Evolutionary conservation across 208 protist genomes (phyloP), one percentile per base, ranked within the genome.

Genomic region (Wallacemonas sp.): DNA sequence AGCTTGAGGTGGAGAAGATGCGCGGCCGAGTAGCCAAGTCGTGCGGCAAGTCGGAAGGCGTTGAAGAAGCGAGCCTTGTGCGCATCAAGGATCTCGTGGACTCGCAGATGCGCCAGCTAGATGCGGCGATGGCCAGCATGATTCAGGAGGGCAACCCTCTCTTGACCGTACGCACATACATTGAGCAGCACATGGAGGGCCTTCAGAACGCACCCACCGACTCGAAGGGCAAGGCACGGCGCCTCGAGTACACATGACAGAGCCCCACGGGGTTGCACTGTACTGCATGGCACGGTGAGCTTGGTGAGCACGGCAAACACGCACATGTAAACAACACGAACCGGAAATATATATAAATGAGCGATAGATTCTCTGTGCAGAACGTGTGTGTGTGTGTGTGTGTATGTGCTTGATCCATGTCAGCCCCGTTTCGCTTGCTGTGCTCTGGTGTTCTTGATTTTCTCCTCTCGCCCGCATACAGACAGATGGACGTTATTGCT

Each of bases 1-100:
- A 88, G 34, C 49, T 33, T 9, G 90, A 91, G 62, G 72, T 83
- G 4, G 85, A 92, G 24, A 81, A 78, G 52, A 58, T 95, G 47
- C 77, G 84, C 17, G 78, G 84, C 39, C 61, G 62, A n/a, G 68
- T 95, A 6, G 68, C 69, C n/a, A 72, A 83, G 27, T 70, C 75
- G 5, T 52, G 84, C 5, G 74, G 79, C 4, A 74, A 75, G 55
- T 82, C 81, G 0, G 79, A 89, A 21, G 69, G 72, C 14, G 74
- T 85, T 19, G 89, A 95, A 69, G 83, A 88, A 62, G 70, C 76
- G 0, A 68, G 75, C n/a, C 76, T 95, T n/a, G 49, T 76, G 38
- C 72, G 71, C 21, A 69, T 95, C 26, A 95, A 95, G 60, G 61
- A 78, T 21, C 41, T 75, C n/a, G 89, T 92, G 4, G 89, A 92